Percentiles rank a stretch among this genome's conserved stretches.
Conservation (phyloP, 768 basidiomycete species). For the Coprinellus micaceus region DNA sequence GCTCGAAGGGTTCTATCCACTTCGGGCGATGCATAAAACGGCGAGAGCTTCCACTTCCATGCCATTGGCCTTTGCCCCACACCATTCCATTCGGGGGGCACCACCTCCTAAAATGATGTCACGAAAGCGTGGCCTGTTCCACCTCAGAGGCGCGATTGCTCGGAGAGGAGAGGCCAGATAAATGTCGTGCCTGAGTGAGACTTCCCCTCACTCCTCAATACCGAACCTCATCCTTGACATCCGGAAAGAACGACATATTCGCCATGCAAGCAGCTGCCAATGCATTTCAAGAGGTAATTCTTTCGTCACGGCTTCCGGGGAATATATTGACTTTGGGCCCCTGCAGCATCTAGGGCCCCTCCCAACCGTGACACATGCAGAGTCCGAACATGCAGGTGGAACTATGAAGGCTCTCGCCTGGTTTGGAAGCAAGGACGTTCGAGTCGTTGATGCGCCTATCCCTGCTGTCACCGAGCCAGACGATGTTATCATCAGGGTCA, state of each 20-base stretch:
- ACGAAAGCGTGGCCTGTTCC: too few relatives aligned
- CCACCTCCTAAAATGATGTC: too few relatives aligned
- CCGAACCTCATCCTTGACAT: too few relatives aligned
- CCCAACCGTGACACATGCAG: conserved; percentile 38
- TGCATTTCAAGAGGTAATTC: conserved; percentile 24
- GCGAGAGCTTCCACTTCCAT: too few relatives aligned
- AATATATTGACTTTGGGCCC: not conserved
- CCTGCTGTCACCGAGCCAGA: conserved; percentile 65
- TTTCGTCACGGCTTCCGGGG: not conserved
- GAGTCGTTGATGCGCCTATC: conserved; percentile 36
- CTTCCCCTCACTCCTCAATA: too few relatives aligned
- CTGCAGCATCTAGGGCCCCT: conserved; percentile 35
- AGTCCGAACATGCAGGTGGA: conserved; percentile 45
- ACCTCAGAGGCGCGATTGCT: too few relatives aligned
- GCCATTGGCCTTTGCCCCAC: too few relatives aligned
- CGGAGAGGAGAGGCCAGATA: too few relatives aligned
- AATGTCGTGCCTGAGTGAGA: too few relatives aligned
- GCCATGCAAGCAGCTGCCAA: conserved; percentile 33
- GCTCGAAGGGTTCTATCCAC: too few relatives aligned
- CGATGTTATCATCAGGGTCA: conserved; percentile 73
- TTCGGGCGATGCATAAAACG: too few relatives aligned
- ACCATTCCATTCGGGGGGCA: too few relatives aligned
- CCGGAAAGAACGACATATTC: not conserved
- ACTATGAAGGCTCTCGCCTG: conserved; percentile 70
- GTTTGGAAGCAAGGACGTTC: conserved; percentile 54